Percentiles rank a stretch among this genome's conserved stretches.
Evolutionary conservation across 768 basidiomycete species (phyloP).

Genomic region (Trametes sanguinea): DNA sequence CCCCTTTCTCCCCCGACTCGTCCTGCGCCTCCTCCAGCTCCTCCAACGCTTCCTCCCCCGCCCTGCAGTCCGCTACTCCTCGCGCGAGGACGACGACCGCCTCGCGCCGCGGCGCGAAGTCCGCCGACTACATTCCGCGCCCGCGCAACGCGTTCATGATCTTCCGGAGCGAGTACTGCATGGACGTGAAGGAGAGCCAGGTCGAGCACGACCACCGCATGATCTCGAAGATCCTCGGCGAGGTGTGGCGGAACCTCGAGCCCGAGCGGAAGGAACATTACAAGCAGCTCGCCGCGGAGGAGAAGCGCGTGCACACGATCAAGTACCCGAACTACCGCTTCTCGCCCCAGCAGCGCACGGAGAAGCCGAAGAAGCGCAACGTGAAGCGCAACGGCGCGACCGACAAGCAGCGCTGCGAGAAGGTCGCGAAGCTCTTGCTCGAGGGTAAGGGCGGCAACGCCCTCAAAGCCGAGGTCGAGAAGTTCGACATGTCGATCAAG

Average conservation of each 20-base stretch:
- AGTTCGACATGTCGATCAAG: conserved; percentile 15
- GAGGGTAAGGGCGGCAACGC: conserved; percentile 36
- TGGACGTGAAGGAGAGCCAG: conserved; percentile 41
- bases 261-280: conserved; percentile 48
- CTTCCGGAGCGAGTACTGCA: conserved; percentile 63
- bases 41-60: conserved; percentile 1
- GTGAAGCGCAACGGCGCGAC: conserved; percentile 33
- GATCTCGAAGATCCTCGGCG: conserved; percentile 71
- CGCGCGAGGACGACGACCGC: not conserved
- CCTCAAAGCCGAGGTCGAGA: conserved; percentile 24
- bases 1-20: not conserved
- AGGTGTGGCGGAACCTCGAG: conserved; percentile 67
- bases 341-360: conserved; percentile 40
- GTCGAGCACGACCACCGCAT: conserved; percentile 42
- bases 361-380: conserved; percentile 21
- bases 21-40: conserved; percentile 4
- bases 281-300: conserved; percentile 54
- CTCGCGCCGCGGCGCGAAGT: conserved; percentile 28
- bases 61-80: not conserved
- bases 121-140: conserved; percentile 60
- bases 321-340: conserved; percentile 65
- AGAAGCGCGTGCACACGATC: conserved; percentile 55
- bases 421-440: conserved; percentile 39
- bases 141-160: conserved; percentile 73
- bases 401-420: conserved; percentile 39